Percentiles rank a stretch among this genome's conserved stretches.
phyloP scores from a whole-genome alignment of 371 early-diverging fungal genomes.

The Syncephalastrum racemosum region DNA sequence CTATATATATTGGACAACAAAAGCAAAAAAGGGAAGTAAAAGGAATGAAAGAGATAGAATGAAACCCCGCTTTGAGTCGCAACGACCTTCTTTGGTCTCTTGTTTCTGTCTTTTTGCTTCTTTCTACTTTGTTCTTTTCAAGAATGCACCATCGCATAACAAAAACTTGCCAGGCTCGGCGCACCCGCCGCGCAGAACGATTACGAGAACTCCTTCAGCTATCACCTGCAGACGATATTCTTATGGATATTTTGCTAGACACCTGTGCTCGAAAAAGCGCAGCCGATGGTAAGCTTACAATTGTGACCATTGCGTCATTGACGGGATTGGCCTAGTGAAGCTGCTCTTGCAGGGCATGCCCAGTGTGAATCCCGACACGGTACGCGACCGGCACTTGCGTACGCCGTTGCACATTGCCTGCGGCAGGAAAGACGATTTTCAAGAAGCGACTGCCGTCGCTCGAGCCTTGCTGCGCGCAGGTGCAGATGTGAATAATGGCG shows the following conservation, averaged over 20 bases:
- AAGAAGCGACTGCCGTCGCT: conserved; percentile 36
- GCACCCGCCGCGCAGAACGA: conserved; percentile 21
- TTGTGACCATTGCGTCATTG: not conserved
- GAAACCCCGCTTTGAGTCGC: not conserved
- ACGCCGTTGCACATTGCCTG: conserved; percentile 53
- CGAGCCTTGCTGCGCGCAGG: conserved; percentile 35
- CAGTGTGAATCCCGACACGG: conserved; percentile 37
- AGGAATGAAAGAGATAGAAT: not conserved
- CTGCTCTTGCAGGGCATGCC: conserved; percentile 29
- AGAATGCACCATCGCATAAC: conserved; percentile 27
- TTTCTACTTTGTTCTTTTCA: not conserved
- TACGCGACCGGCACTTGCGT: conserved; percentile 42
- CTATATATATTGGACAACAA: not conserved
- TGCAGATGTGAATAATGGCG: conserved; percentile 50
- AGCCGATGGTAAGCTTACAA: conserved; percentile 27
- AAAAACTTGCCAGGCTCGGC: conserved; percentile 30
- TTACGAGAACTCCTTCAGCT: conserved; percentile 34
- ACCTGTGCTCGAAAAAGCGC: conserved; percentile 37
- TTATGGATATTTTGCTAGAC: conserved; percentile 38
- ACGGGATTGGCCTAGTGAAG: conserved; percentile 22
- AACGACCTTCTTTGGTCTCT: too few relatives aligned
- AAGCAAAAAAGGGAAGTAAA: not conserved
- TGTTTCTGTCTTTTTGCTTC: too few relatives aligned
- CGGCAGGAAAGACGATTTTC: conserved; percentile 35
- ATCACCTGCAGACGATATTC: conserved; percentile 24